These are phyloP conservation scores for Colletotrichum sojae DNA, from an alignment of 2,329 filamentous ascomycete species.

Conservation along the genomic window DNA sequence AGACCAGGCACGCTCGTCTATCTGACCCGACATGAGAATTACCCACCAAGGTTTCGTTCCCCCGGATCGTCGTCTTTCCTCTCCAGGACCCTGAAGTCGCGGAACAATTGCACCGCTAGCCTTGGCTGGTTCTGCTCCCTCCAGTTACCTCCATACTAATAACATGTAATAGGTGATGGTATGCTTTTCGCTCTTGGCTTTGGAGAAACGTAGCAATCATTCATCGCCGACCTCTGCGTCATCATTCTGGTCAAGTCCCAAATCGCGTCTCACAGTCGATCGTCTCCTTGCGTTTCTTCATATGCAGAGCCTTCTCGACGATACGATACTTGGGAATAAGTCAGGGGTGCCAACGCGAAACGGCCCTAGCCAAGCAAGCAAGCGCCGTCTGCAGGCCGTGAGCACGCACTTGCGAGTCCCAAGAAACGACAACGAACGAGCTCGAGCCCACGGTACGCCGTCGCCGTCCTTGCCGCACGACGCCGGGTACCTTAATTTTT, in stretches of 20 bases:
- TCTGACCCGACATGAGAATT: background rate
- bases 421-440: conserved; percentile 5
- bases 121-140: background rate
- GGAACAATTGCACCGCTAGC: conserved; percentile 3
- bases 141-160: background rate
- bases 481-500: background rate
- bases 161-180: too few species aligned
- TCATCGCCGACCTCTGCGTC: background rate
- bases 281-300: conserved; percentile 11
- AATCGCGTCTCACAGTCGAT: conserved; percentile 21
- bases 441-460: background rate
- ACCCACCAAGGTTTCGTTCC: conserved; percentile 23
- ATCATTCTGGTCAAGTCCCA: background rate
- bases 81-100: conserved; percentile 5
- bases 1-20: background rate
- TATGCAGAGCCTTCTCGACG: background rate
- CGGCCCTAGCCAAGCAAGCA: conserved; percentile 32
- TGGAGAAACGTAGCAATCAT: background rate
- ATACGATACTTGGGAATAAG: background rate
- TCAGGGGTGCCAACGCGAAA: conserved; percentile 27
- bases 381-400: conserved; percentile 2
- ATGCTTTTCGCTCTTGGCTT: too few species aligned
- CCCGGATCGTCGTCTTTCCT: conserved; percentile 3
- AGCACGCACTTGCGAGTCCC: conserved; percentile 14
- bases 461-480: background rate